Percentiles rank a stretch among this genome's conserved stretches.
These are phyloP conservation scores for Aspergillus hancockii DNA, from an alignment of 495 filamentous ascomycete species.

Conservation along the genomic window DNA sequence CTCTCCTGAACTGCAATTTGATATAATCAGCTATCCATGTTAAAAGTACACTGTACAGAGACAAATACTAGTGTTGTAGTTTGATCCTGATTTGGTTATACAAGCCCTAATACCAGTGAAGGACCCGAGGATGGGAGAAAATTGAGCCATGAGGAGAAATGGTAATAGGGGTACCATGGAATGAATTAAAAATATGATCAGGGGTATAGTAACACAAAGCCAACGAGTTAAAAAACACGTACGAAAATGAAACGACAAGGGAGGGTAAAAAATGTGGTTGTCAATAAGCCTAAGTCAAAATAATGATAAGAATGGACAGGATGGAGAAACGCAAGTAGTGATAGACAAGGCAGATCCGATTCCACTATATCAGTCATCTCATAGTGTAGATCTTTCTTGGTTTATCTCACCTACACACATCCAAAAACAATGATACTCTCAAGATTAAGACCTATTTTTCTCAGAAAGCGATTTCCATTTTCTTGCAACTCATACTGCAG, in stretches of 20 bases:
- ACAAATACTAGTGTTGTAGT: background rate
- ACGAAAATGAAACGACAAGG: background rate
- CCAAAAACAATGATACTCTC: background rate
- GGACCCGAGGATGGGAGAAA: background rate
- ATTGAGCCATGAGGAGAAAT: background rate
- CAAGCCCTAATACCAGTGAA: background rate
- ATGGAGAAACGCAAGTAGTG: background rate
- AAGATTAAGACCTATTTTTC: background rate
- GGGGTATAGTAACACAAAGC: background rate
- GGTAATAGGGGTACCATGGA: background rate
- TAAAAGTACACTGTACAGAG: background rate
- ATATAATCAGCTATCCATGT: background rate
- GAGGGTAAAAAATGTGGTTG: background rate
- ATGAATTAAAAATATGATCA: background rate
- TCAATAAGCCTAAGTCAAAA: background rate
- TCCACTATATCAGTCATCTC: background rate
- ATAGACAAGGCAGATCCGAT: background rate
- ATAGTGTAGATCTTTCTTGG: background rate
- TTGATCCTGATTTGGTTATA: background rate
- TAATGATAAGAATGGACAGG: background rate
- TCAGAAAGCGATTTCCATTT: background rate
- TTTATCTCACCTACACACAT: background rate
- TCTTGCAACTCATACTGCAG: background rate
- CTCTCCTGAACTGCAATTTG: background rate
- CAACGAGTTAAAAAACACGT: background rate